phyloP scores from a whole-genome alignment of 495 filamentous ascomycete genomes.

The Rhypophila decipiens region DNA sequence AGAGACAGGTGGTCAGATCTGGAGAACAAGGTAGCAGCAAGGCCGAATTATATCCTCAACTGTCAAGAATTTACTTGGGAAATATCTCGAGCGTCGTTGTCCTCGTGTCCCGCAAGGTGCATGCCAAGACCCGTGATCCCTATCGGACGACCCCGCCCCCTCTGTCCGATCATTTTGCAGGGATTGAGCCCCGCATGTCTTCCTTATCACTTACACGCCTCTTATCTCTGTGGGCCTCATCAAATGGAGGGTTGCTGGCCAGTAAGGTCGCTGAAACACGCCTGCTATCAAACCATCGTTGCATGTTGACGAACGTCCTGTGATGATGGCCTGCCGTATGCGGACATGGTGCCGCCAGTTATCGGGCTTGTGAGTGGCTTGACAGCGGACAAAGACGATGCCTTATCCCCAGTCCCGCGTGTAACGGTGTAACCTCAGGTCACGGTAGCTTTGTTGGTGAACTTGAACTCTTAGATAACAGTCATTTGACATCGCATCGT shows the following conservation, averaged over 20 bases:
- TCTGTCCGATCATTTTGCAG: not conserved
- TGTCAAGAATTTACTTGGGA: not conserved
- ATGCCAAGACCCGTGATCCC: not conserved
- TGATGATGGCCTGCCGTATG: not conserved
- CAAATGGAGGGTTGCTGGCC: not conserved
- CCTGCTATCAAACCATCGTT: not conserved
- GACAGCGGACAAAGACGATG: too few relatives aligned
- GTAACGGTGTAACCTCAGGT: too few relatives aligned
- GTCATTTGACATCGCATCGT: too few relatives aligned
- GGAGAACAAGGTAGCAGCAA: too few relatives aligned
- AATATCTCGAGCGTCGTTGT: not conserved
- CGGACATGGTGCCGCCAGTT: not conserved
- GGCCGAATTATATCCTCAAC: too few relatives aligned
- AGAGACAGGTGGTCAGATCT: not conserved
- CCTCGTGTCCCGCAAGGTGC: not conserved
- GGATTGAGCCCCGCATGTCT: too few relatives aligned
- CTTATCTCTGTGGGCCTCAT: not conserved
- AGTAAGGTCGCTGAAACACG: not conserved
- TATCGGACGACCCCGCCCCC: not conserved
- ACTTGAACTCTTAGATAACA: too few relatives aligned
- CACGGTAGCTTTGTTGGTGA: too few relatives aligned
- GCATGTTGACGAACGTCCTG: not conserved
- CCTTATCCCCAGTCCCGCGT: too few relatives aligned
- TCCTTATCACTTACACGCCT: not conserved
- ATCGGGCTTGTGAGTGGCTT: too few relatives aligned